These are phyloP conservation scores for Gonapodya prolifera DNA, from an alignment of 192 early-diverging fungal species.

Conservation along the genomic window DNA sequence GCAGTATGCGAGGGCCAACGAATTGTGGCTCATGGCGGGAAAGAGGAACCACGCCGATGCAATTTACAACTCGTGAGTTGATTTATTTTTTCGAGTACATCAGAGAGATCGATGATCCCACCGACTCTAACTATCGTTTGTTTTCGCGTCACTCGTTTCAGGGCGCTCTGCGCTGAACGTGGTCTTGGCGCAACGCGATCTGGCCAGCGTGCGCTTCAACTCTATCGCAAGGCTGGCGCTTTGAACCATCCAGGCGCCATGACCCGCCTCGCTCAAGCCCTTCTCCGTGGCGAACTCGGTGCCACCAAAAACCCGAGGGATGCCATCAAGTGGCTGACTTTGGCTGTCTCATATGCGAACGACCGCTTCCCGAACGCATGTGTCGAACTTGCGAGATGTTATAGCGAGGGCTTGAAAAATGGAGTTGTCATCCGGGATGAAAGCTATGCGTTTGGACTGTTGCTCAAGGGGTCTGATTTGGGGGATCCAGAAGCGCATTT, in stretches of 20 bases:
- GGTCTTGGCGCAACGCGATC: not conserved
- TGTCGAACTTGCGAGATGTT: not conserved
- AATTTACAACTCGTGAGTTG: not conserved
- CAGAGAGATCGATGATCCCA: too few species aligned
- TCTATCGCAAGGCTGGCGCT: slow-evolving; percentile 6
- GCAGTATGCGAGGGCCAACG: not conserved
- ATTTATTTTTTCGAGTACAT: too few species aligned
- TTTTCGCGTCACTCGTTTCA: not conserved
- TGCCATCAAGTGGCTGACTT: slow-evolving; percentile 5
- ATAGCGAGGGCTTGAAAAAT: not conserved
- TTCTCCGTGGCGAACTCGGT: slow-evolving; percentile 6
- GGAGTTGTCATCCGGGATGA: slow-evolving; percentile 4
- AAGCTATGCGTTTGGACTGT: not conserved
- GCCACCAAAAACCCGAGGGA: not conserved
- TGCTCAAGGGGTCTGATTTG: not conserved
- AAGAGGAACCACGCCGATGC: slow-evolving; percentile 5
- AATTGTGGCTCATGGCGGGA: not conserved
- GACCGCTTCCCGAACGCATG: slow-evolving; percentile 2
- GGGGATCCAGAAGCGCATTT: not conserved
- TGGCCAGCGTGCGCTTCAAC: not conserved
- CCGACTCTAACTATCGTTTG: not conserved
- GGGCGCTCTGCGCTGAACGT: slow-evolving; percentile 1
- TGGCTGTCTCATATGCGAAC: slow-evolving; percentile 5
- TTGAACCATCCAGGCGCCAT: slow-evolving; percentile 12
- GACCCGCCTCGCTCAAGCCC: slow-evolving; percentile 7